Conservation (phyloP, 176 grass and related monocot genomes). For the Alopecurus myosuroides region DNA sequence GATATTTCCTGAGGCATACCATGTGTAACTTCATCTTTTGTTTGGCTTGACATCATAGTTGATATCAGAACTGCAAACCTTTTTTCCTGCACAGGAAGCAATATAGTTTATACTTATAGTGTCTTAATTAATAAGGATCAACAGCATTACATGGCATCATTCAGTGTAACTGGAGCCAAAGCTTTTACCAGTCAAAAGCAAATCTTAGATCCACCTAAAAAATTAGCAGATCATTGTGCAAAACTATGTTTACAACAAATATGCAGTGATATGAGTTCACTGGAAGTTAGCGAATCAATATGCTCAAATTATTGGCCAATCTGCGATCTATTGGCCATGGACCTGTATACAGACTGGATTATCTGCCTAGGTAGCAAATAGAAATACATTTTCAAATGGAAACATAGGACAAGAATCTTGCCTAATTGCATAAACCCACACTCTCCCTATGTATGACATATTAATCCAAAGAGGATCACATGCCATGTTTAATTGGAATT, state of each 20-base stretch:
- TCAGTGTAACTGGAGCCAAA: not conserved
- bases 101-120: not conserved
- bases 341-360: not conserved
- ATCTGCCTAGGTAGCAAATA: not conserved
- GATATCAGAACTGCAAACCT: constrained; percentile 87
- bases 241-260: not conserved
- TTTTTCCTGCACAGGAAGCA: constrained; percentile 57
- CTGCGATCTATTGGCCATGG: not conserved
- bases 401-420: constrained; percentile 3
- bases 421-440: not conserved
- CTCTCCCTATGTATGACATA: not conserved
- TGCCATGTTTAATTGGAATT: not conserved
- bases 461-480: not conserved
- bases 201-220: not conserved
- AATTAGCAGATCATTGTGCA: not conserved
- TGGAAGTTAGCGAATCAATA: not conserved
- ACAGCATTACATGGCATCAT: not conserved
- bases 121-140: not conserved
- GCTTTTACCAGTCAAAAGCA: not conserved
- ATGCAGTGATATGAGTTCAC: not conserved
- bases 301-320: not conserved
- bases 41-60: constrained; percentile 90
- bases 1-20: constrained; percentile 35
- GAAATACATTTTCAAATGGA: not conserved
- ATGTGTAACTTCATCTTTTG: constrained; percentile 97